These are phyloP conservation scores for Melanomma pulvis-pyrius DNA, from an alignment of 495 filamentous ascomycete species.

Conservation along the genomic window DNA sequence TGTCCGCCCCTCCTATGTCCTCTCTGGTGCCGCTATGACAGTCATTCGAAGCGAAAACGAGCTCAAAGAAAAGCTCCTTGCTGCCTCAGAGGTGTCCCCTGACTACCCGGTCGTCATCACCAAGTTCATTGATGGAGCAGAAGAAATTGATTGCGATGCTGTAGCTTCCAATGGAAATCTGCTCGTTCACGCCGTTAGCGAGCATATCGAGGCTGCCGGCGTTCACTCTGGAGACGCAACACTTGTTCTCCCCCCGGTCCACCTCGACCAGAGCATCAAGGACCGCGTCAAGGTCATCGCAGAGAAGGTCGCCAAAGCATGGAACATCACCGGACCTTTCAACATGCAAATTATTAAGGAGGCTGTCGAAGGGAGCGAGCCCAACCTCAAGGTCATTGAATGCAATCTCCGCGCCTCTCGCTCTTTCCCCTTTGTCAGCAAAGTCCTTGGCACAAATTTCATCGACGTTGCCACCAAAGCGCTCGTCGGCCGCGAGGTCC, in stretches of 20 bases:
- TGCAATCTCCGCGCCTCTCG: conserved; percentile 97
- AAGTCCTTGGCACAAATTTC: conserved; percentile 96
- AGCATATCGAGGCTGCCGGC: conserved; percentile 95
- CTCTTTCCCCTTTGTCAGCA: conserved; percentile 96
- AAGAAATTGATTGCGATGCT: conserved; percentile 97
- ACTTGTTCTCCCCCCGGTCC: conserved; percentile 85
- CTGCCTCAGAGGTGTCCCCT: conserved; percentile 86
- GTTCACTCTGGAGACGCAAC: conserved; percentile 95
- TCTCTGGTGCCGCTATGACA: conserved; percentile 97
- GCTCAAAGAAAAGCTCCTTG: conserved; percentile 83
- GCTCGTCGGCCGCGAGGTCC: conserved; percentile 82
- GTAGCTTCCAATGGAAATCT: conserved; percentile 87
- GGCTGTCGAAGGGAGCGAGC: conserved; percentile 65
- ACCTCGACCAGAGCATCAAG: conserved; percentile 74
- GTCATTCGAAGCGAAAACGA: conserved; percentile 88
- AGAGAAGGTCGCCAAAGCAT: conserved; percentile 92
- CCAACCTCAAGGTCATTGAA: conserved; percentile 91
- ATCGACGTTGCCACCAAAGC: conserved; percentile 95
- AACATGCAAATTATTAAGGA: conserved; percentile 99
- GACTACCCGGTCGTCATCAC: conserved; percentile 98
- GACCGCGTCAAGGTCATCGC: conserved; percentile 91
- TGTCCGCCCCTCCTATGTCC: conserved; percentile 91
- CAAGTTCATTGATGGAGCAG: conserved; percentile 95
- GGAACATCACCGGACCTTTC: conserved; percentile 96
- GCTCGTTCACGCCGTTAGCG: conserved; percentile 89